Base-by-base conservation (phyloP, 2,329 filamentous ascomycete species). In the Rhytidhysteron rufulum region DNA sequence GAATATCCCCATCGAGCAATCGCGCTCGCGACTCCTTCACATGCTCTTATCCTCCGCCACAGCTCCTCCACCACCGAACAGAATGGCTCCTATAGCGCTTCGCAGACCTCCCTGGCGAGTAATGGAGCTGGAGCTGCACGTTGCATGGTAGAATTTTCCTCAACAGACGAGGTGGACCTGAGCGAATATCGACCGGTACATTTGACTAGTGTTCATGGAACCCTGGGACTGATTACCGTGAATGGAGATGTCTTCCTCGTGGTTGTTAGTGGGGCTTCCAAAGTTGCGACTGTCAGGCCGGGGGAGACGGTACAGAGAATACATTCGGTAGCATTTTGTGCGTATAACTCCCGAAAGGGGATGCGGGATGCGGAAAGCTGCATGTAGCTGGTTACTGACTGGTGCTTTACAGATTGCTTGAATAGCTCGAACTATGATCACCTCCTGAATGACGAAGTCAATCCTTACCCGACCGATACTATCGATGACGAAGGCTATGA, bases 301-400 rank as follows among this genome's bases (percentile, higher is more conserved):
- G 88, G 88, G 34, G 91, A 97, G 72, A 91, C 85, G 4, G 84
- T 96, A 18, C 86, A 93, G 68, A 83, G 83, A 63, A 97, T 97
- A 54, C 77, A 83, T 44, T 82, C 79, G 16, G 91, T 96, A 43
- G 87, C 93, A 50, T 97, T 97, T 63, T 80, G 75, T 79, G 59
- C 49, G 69, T 52, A 34, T 39, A 37, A n/a, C n/a, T n/a, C n/a
- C n/a, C n/a, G n/a, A n/a, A n/a, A n/a, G n/a, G n/a, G n/a, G n/a
- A n/a, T n/a, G n/a, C n/a, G n/a, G n/a, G n/a, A n/a, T n/a, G n/a
- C n/a, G n/a, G n/a, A n/a, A n/a, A n/a, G n/a, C n/a, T n/a, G n/a
- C n/a, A n/a, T n/a, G n/a, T n/a, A n/a, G n/a, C n/a, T n/a, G n/a
- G n/a, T n/a, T n/a, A 11, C 5, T 16, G 7, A 27, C 13, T 27